Evolutionary conservation across 2,329 filamentous ascomycete genomes (phyloP), one percentile per base, ranked within the genome.

Genomic region (Colletotrichum sojae): DNA sequence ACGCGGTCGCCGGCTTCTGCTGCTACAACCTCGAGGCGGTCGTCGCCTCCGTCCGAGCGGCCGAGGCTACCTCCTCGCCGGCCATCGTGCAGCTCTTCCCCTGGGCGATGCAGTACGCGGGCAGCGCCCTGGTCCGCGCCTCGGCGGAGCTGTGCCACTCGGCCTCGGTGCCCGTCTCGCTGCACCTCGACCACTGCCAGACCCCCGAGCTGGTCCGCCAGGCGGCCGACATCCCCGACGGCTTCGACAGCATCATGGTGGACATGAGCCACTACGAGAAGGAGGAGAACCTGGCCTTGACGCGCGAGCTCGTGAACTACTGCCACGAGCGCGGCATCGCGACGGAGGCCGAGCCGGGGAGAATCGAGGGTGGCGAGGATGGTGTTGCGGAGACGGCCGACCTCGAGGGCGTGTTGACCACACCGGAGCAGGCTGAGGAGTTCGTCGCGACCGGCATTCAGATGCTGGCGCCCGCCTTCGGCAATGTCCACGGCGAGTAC

Each of bases 401-500:
- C 78, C 65, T 82, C 65, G 73, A 84, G 82, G 77, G 85, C 73
- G 57, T 79, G 79, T 67, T 93, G 73, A 94, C 91, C 0, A 93
- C 90, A 0, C 85, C 88, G 0, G 90, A 92, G 70, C 88, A 94
- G 79, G 90, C 89, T 15, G 85, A 89, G 71, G 89, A 92, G 74
- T 94, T 94, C 74, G 86, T 93, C 3, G 86, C 83, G 2, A 92
- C 91, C 9, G 92, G 91, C 0, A 91, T 94, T 73, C 90, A 94
- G 73, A 91, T 91, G 82, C 82, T 94, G 13, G 92, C 92, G 4
- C 92, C 92, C 0, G 91, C 91, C 0, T 93, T 94, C 79, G 92
- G 92, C 2, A 94, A 94, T 74, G 89, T 94, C 40, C 92, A 94
- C 79, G 92, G 92, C 9, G 88, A 90, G 73, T 94, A 94, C 78